These are phyloP conservation scores for Exophiala oligosperma DNA, from an alignment of 2,329 filamentous ascomycete species.

Conservation along the genomic window DNA sequence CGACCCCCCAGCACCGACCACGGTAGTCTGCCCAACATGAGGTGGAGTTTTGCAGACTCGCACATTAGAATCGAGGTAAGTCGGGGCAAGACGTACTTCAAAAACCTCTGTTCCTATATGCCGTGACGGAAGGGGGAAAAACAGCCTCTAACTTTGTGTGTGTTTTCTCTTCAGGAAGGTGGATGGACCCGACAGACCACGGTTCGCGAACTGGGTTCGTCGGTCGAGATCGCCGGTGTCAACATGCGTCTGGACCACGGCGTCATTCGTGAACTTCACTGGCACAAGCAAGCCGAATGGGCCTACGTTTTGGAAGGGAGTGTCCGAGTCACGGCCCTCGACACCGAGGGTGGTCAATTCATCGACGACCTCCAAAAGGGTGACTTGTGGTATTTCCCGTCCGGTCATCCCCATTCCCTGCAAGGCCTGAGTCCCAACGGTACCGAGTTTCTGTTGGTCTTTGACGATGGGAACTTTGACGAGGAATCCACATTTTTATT, in stretches of 20 bases:
- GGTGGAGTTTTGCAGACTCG: constrained; percentile 69
- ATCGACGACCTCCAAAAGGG: constrained; percentile 75
- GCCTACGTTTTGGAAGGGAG: constrained; percentile 70
- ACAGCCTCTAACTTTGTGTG: neutral
- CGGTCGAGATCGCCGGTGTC: constrained; percentile 70
- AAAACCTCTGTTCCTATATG: too few species aligned
- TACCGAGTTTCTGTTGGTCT: constrained; percentile 64
- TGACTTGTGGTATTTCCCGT: constrained; percentile 80
- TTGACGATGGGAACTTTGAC: constrained; percentile 60
- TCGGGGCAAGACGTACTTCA: neutral
- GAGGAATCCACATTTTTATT: constrained; percentile 71
- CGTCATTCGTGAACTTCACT: constrained; percentile 75
- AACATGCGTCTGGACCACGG: constrained; percentile 76
- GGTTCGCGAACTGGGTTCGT: constrained; percentile 37
- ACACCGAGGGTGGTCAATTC: constrained; percentile 74
- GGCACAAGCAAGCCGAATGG: constrained; percentile 81
- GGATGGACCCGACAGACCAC: constrained; percentile 74
- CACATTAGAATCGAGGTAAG: constrained; percentile 63
- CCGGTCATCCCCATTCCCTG: constrained; percentile 73
- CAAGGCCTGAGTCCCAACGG: constrained; percentile 68
- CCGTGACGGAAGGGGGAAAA: too few species aligned
- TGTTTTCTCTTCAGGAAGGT: constrained; percentile 55
- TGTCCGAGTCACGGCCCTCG: constrained; percentile 70
- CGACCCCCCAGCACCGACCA: constrained; percentile 73
- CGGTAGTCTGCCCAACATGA: constrained; percentile 69